Evolutionary conservation across 495 filamentous ascomycete species (phyloP).

Genomic region (Penicillium daleae): DNA sequence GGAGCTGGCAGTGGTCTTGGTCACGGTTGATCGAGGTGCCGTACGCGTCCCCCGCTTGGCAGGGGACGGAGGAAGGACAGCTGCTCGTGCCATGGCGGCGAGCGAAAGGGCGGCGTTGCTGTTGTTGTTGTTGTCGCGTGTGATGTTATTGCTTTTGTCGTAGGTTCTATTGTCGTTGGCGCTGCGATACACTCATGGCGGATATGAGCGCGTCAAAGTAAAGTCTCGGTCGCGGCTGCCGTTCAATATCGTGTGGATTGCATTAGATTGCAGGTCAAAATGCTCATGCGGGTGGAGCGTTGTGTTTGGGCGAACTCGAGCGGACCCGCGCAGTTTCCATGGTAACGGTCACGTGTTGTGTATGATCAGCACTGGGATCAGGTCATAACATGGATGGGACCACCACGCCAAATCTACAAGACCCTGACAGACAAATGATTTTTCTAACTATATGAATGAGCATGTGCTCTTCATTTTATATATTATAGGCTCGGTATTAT

Average conservation of each 20-base stretch:
- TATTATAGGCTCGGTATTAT: too few species aligned
- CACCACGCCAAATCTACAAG: too few species aligned
- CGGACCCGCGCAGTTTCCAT: conserved; percentile 12
- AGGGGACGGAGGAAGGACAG: conserved; percentile 43
- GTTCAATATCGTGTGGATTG: conserved; percentile 15
- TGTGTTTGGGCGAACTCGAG: conserved; percentile 16
- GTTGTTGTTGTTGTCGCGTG: conserved; percentile 14
- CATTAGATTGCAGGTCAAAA: conserved; percentile 22
- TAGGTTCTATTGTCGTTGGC: conserved; percentile 7
- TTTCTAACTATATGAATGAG: too few species aligned
- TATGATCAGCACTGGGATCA: neutral
- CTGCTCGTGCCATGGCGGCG: conserved; percentile 46
- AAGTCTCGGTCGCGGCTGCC: conserved; percentile 4
- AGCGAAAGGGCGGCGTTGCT: neutral
- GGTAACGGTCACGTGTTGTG: conserved; percentile 21
- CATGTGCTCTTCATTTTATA: too few species aligned
- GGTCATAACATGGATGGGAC: neutral
- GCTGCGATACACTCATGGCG: conserved; percentile 27
- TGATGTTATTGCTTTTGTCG: conserved; percentile 8
- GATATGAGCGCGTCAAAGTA: conserved; percentile 3
- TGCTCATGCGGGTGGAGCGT: conserved; percentile 20
- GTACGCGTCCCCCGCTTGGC: conserved; percentile 41
- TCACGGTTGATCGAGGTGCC: conserved; percentile 27
- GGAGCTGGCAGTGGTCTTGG: conserved; percentile 24
- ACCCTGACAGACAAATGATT: too few species aligned